Percentiles rank a stretch among this genome's conserved stretches.
Evolutionary conservation across 495 filamentous ascomycete species (phyloP).

Genomic region (Penicillium lividum): DNA sequence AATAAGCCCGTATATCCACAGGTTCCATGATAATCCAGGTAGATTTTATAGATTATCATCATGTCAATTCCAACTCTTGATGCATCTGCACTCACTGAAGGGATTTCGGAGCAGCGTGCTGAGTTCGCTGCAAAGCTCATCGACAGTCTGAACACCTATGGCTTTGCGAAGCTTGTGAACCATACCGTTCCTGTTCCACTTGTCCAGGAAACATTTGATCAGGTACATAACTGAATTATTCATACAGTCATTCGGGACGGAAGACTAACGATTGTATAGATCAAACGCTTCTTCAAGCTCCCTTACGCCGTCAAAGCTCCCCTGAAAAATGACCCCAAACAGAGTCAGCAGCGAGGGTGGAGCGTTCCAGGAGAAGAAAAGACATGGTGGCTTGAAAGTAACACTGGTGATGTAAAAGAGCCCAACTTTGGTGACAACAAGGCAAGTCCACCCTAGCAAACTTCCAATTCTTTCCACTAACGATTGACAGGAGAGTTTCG

Average conservation of each 20-base stretch:
- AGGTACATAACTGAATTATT: background rate
- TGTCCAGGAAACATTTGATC: background rate
- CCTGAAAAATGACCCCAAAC: background rate
- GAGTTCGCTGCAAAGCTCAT: background rate
- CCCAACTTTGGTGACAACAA: background rate
- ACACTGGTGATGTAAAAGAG: background rate
- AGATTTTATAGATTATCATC: background rate
- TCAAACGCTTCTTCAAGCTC: background rate
- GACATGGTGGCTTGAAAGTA: background rate
- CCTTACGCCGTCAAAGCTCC: background rate
- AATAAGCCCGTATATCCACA: background rate
- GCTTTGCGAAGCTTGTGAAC: background rate
- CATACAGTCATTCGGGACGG: no score
- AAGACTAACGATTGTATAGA: background rate
- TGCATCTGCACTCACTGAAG: background rate
- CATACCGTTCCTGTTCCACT: background rate
- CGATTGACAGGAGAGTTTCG: slow-evolving; percentile 11
- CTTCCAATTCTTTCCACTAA: background rate
- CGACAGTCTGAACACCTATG: background rate
- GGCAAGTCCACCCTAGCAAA: background rate
- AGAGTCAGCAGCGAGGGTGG: background rate
- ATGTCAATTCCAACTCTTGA: background rate
- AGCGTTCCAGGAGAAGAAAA: background rate
- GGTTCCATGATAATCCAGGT: background rate
- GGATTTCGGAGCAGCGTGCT: background rate